Conservation (phyloP, 495 filamentous ascomycete species). For the Penicillium maclennaniae region DNA sequence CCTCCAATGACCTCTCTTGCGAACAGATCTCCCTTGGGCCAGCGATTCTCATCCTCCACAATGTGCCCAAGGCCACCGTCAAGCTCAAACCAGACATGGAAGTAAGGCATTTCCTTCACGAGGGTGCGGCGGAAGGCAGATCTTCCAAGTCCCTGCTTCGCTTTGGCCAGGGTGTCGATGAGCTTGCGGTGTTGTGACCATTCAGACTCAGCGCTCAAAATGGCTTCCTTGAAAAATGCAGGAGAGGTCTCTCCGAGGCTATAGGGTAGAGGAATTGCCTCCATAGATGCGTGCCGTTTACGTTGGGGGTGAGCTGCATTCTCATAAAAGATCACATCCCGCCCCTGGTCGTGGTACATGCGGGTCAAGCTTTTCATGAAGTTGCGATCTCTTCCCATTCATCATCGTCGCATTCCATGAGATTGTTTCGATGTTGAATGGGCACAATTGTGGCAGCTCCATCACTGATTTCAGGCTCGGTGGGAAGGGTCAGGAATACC, state of each 20-base stretch:
- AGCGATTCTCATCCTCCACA: slow-evolving; percentile 79
- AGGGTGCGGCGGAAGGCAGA: slow-evolving; percentile 76
- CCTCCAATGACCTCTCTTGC: slow-evolving; percentile 88
- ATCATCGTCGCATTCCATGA: slow-evolving; percentile 96
- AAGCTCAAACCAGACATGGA: slow-evolving; percentile 93
- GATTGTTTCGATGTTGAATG: slow-evolving; percentile 81
- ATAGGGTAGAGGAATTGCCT: slow-evolving; percentile 81
- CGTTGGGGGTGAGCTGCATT: slow-evolving; percentile 81
- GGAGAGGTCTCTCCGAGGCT: slow-evolving; percentile 85
- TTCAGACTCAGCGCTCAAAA: slow-evolving; percentile 80
- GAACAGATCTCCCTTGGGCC: slow-evolving; percentile 93
- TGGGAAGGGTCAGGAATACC: slow-evolving; percentile 83
- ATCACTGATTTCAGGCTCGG: slow-evolving; percentile 79
- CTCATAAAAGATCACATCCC: slow-evolving; percentile 94
- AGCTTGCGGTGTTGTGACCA: slow-evolving; percentile 95
- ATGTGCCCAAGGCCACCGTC: slow-evolving; percentile 92
- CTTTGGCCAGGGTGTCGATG: slow-evolving; percentile 77
- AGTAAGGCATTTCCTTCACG: slow-evolving; percentile 98
- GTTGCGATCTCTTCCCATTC: slow-evolving; percentile 99
- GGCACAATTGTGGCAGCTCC: slow-evolving; percentile 86
- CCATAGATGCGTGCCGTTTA: slow-evolving; percentile 80
- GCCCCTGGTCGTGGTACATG: slow-evolving; percentile 86
- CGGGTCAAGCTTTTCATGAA: slow-evolving; percentile 97
- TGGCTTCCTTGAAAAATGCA: slow-evolving; percentile 93
- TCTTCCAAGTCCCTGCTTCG: slow-evolving; percentile 68